Conservation (phyloP, 2,329 filamentous ascomycete species). For the Curvularia sp. region DNA sequence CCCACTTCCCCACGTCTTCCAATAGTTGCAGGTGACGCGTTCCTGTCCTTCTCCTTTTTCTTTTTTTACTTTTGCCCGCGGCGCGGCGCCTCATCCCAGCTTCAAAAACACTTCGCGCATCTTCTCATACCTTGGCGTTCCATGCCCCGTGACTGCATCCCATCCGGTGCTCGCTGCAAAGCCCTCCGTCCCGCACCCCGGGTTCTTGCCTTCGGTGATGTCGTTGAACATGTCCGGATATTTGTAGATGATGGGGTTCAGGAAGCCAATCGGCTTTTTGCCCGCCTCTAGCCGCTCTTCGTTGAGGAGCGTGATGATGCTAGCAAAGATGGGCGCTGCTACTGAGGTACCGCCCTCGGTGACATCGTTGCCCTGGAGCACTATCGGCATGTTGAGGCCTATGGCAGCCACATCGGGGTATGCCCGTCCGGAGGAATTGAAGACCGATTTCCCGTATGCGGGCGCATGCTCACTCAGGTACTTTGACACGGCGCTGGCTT, state of each 20-base stretch:
- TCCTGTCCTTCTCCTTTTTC: neutral
- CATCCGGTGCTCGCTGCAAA: conserved; percentile 36
- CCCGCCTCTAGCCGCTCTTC: conserved; percentile 61
- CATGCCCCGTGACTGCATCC: conserved; percentile 40
- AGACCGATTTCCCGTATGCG: conserved; percentile 16
- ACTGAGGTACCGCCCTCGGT: conserved; percentile 59
- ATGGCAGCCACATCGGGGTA: conserved; percentile 68
- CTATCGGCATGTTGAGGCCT: conserved; percentile 55
- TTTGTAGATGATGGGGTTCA: conserved; percentile 65
- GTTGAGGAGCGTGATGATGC: conserved; percentile 65
- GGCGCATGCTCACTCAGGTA: conserved; percentile 19
- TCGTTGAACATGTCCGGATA: conserved; percentile 54
- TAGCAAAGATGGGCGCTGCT: conserved; percentile 64
- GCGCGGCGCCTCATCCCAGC: neutral
- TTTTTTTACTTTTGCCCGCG: neutral
- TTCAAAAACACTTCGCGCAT: conserved; percentile 26
- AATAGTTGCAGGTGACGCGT: conserved; percentile 1
- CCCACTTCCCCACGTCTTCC: conserved; percentile 1
- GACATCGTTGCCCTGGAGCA: conserved; percentile 43
- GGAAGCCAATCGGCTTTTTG: conserved; percentile 59
- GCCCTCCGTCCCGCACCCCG: conserved; percentile 43
- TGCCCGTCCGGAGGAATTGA: conserved; percentile 56
- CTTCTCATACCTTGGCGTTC: conserved; percentile 25
- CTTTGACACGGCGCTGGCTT: conserved; percentile 38
- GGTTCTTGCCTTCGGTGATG: conserved; percentile 40